Conservation (phyloP, 208 protist genomes). For the Strigomonas galati region DNA sequence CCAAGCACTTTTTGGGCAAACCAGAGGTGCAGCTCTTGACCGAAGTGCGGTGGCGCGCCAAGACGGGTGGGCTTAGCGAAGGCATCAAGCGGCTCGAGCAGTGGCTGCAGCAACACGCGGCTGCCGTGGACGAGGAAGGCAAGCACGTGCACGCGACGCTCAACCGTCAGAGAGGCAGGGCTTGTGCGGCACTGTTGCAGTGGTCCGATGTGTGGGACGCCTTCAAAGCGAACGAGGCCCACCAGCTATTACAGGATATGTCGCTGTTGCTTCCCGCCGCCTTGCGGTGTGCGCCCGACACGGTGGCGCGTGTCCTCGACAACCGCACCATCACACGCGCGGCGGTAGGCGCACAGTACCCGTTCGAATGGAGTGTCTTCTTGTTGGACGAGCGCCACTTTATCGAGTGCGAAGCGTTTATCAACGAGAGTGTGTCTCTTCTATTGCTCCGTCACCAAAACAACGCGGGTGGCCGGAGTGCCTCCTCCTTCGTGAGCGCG, state of each 20-base stretch:
- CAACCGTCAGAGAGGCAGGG: neutral
- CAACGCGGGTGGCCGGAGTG: neutral
- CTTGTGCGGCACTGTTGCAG: conserved; percentile 3
- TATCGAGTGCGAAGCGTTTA: neutral
- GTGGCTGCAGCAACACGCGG: neutral
- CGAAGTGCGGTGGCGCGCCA: neutral
- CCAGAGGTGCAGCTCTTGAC: neutral
- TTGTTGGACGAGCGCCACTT: neutral
- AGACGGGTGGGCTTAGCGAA: neutral
- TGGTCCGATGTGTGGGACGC: conserved; percentile 7
- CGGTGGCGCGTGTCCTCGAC: neutral
- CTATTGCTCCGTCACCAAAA: neutral
- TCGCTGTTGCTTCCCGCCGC: conserved; percentile 1
- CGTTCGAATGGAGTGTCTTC: conserved; percentile 6
- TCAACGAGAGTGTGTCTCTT: neutral
- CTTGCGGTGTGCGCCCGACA: neutral
- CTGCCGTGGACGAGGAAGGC: neutral
- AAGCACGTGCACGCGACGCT: neutral
- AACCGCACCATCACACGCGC: neutral
- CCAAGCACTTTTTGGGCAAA: neutral
- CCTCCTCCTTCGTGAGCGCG: conserved; percentile 6
- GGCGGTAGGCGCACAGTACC: neutral
- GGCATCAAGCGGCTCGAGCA: neutral
- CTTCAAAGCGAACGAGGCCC: neutral
- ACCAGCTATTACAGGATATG: neutral